These are phyloP conservation scores for Talaromyces proteolyticus DNA, from an alignment of 495 filamentous ascomycete species.

Conservation along the genomic window DNA sequence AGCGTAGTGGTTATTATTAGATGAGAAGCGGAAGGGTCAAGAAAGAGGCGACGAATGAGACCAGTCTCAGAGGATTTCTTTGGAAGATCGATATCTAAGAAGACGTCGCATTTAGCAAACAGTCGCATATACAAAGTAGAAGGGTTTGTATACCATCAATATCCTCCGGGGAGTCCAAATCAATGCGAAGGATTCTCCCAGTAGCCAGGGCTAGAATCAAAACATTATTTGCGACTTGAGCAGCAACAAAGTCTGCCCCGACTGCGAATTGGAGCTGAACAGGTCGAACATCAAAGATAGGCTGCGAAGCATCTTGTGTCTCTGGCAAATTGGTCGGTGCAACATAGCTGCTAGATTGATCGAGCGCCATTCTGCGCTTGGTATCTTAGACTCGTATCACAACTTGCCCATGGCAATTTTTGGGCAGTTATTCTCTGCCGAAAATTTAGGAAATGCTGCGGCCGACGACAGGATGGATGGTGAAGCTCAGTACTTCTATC, in stretches of 20 bases:
- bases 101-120: slow-evolving; percentile 4
- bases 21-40: slow-evolving; percentile 94
- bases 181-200: slow-evolving; percentile 85
- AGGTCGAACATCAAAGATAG: slow-evolving; percentile 88
- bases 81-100: slow-evolving; percentile 88
- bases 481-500: too few species aligned
- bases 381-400: neutral
- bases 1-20: slow-evolving; percentile 84
- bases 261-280: slow-evolving; percentile 90
- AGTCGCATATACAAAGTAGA: slow-evolving; percentile 9
- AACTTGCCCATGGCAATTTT: neutral
- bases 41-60: slow-evolving; percentile 89
- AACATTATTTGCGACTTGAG: slow-evolving; percentile 96
- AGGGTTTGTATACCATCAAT: slow-evolving; percentile 66
- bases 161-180: slow-evolving; percentile 87
- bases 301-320: slow-evolving; percentile 56
- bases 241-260: slow-evolving; percentile 89
- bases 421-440: neutral
- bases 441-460: too few species aligned
- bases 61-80: slow-evolving; percentile 88
- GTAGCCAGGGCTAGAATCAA: slow-evolving; percentile 84
- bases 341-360: slow-evolving; percentile 47
- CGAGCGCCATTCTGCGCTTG: slow-evolving; percentile 40
- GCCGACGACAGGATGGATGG: neutral
- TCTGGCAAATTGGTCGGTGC: slow-evolving; percentile 50